Conservation (phyloP, 371 early-diverging fungal genomes). For the Rhizomucor pusillus region DNA sequence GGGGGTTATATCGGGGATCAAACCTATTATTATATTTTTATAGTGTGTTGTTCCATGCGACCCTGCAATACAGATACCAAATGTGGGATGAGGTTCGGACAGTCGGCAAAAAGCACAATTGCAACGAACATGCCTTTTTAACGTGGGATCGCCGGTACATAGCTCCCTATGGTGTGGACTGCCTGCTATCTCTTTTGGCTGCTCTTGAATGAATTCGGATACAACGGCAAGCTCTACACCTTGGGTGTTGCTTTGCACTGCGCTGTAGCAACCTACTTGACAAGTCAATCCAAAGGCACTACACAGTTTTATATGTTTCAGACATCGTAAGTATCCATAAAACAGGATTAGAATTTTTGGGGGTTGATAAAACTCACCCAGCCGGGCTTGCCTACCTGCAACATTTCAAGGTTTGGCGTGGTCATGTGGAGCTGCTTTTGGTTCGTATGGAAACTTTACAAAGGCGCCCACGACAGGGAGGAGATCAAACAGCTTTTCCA, state of each 20-base stretch:
- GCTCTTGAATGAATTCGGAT: constrained; percentile 28
- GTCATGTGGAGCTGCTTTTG: constrained; percentile 47
- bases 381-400: not conserved
- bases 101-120: not conserved
- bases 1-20: too few relatives aligned
- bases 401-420: constrained; percentile 28
- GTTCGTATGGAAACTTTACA: constrained; percentile 37
- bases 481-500: constrained; percentile 24
- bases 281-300: constrained; percentile 35
- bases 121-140: constrained; percentile 1
- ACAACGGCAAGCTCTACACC: constrained; percentile 12
- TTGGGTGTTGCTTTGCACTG: constrained; percentile 27
- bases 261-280: constrained; percentile 34
- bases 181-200: constrained; percentile 40
- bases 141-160: not conserved
- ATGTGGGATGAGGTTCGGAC: constrained; percentile 44
- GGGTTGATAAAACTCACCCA: not conserved
- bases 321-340: constrained; percentile 26
- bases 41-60: constrained; percentile 42
- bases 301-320: constrained; percentile 45
- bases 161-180: constrained; percentile 48
- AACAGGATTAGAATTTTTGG: constrained; percentile 2
- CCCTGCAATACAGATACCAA: constrained; percentile 38
- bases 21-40: too few relatives aligned
- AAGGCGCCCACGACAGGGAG: constrained; percentile 16